A percentile compares a stretch with the other conserved stretches of the same genome.
phyloP scores from a whole-genome alignment of 768 basidiomycete genomes.

The Kwoniella newhampshirensis region DNA sequence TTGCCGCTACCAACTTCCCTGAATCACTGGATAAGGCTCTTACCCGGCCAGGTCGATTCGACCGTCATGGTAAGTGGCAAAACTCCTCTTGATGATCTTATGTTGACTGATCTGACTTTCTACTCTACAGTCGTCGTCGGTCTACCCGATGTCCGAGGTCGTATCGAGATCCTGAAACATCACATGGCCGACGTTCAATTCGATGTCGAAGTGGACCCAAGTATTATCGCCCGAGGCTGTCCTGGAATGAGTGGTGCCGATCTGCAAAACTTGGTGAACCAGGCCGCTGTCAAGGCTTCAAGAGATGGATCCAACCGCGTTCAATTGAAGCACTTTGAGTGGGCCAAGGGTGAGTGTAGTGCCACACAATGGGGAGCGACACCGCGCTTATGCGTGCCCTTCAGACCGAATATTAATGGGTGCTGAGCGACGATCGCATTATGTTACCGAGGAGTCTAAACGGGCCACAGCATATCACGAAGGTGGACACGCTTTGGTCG shows the following conservation, averaged over 20 bases:
- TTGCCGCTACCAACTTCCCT: conserved; percentile 92
- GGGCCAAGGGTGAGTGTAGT: conserved; percentile 73
- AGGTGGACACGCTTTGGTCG: conserved; percentile 86
- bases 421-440: conserved; percentile 85
- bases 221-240: conserved; percentile 86
- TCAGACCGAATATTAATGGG: conserved; percentile 96
- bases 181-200: conserved; percentile 77
- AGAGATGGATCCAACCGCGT: conserved; percentile 76
- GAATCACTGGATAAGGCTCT: conserved; percentile 92
- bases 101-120: conserved; percentile 1
- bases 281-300: conserved; percentile 93
- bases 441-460: conserved; percentile 81
- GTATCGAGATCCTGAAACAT: conserved; percentile 87
- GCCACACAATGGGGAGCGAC: neutral
- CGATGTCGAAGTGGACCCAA: conserved; percentile 72
- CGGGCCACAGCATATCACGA: conserved; percentile 95
- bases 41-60: conserved; percentile 93
- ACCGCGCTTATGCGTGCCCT: neutral
- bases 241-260: conserved; percentile 97
- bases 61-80: conserved; percentile 62
- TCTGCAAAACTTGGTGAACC: conserved; percentile 95
- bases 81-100: neutral
- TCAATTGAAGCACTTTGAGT: conserved; percentile 81
- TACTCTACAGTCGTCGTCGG: conserved; percentile 69
- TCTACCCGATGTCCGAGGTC: conserved; percentile 86